Evolutionary conservation across 805 yeast genomes (phyloP).

Genomic region (Candida chauliodis): DNA sequence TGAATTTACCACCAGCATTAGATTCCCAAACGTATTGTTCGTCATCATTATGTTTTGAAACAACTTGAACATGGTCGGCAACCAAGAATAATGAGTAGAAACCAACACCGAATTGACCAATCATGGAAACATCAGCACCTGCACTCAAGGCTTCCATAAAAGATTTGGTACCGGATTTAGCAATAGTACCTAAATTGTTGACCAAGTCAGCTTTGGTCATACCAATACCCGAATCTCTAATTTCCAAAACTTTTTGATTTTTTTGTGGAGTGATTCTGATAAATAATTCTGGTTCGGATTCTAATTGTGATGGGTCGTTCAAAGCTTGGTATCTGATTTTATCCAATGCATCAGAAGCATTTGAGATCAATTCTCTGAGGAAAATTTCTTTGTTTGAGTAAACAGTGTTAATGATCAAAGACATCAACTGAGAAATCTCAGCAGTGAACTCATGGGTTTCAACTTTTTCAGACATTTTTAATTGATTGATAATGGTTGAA

Average conservation of each 20-base stretch:
- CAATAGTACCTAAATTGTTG: constrained; percentile 99
- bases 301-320: constrained; percentile 87
- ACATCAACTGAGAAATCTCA: constrained; percentile 99
- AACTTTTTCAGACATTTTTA: constrained; percentile 47
- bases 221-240: constrained; percentile 99
- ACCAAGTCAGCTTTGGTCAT: constrained; percentile 99
- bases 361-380: constrained; percentile 97
- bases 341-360: constrained; percentile 98
- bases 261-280: constrained; percentile 97
- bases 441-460: constrained; percentile 98
- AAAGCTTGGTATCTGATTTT: constrained; percentile 96
- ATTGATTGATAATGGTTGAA: not conserved
- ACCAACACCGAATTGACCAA: constrained; percentile 99
- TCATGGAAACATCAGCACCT: constrained; percentile 99
- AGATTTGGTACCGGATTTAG: constrained; percentile 99
- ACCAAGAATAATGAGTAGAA: constrained; percentile 99
- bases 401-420: constrained; percentile 99
- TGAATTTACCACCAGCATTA: constrained; percentile 99
- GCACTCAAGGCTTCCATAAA: constrained; percentile 99
- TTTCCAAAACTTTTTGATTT: constrained; percentile 89
- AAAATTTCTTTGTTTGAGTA: constrained; percentile 99
- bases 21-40: constrained; percentile 99
- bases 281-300: constrained; percentile 92
- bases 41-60: constrained; percentile 97
- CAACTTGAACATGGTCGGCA: constrained; percentile 98